Conservation (phyloP, 352 stramenopile species). For the Phytopythium boreale region DNA sequence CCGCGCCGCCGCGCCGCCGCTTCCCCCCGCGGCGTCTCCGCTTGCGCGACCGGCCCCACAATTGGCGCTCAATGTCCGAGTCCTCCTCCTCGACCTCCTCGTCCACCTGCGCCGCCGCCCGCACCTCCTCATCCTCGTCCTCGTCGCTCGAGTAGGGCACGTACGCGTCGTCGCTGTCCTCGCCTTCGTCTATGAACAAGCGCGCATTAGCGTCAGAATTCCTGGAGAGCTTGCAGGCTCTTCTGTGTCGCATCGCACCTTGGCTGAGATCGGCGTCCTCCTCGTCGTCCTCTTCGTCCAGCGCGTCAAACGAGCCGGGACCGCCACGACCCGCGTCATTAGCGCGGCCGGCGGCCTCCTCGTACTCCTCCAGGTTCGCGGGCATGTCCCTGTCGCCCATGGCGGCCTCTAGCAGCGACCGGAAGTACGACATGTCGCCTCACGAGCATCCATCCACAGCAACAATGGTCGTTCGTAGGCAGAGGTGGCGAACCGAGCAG, state of each 20-base stretch:
- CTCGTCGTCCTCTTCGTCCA: conserved; percentile 21
- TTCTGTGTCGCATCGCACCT: not conserved
- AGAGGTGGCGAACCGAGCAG: no score
- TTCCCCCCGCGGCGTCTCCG: conserved; percentile 31
- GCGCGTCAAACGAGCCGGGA: conserved; percentile 17
- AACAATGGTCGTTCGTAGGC: no score
- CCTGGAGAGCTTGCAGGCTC: no score
- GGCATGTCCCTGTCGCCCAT: conserved; percentile 66
- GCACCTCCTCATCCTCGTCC: conserved; percentile 47
- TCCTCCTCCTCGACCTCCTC: conserved; percentile 70
- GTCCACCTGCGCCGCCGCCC: conserved; percentile 17
- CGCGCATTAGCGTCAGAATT: not conserved
- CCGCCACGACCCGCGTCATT: conserved; percentile 18
- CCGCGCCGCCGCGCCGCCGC: conserved; percentile 25
- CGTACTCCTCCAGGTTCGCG: conserved; percentile 44
- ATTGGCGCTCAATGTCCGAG: conserved; percentile 79
- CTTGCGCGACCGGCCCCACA: conserved; percentile 77
- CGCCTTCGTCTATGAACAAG: conserved; percentile 11
- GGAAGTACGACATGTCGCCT: conserved; percentile 68
- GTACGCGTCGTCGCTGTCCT: conserved; percentile 57
- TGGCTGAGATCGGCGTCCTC: not conserved
- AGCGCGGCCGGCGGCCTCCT: conserved; percentile 13
- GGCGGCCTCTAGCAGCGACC: conserved; percentile 76
- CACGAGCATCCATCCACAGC: not conserved
- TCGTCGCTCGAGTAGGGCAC: conserved; percentile 61